A percentile compares a stretch with the other conserved stretches of the same genome.
These are phyloP conservation scores for Linum lewisii DNA, from an alignment of 345 rosid genomes.

Conservation along the genomic window DNA sequence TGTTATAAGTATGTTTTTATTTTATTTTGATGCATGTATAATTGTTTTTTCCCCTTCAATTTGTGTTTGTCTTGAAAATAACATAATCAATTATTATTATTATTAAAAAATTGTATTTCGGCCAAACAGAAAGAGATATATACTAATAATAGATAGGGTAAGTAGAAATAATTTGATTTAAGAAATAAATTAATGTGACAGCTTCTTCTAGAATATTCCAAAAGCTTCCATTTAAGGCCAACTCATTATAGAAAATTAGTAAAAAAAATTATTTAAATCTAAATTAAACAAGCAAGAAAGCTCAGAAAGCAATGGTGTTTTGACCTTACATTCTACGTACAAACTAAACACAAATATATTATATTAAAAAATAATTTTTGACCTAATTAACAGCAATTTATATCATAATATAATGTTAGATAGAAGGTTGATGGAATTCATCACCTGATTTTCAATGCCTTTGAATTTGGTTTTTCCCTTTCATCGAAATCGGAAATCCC, in stretches of 20 bases:
- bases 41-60: too few species aligned
- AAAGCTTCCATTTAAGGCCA: background rate
- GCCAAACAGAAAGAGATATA: too few species aligned
- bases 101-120: too few species aligned
- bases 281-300: constrained; percentile 10
- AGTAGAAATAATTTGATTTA: background rate
- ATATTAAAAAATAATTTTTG: constrained; percentile 18
- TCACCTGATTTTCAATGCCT: constrained; percentile 31
- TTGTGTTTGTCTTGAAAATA: too few species aligned
- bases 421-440: constrained; percentile 31
- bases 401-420: too few species aligned
- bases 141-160: too few species aligned
- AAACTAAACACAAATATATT: constrained; percentile 1
- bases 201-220: background rate
- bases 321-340: constrained; percentile 5
- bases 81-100: too few species aligned
- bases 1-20: too few species aligned
- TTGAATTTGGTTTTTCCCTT: constrained; percentile 17
- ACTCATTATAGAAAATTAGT: background rate
- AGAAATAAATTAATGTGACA: background rate
- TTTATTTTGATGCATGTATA: too few species aligned
- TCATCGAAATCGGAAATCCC: background rate
- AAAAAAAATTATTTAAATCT: background rate
- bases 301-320: background rate
- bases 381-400: constrained; percentile 11